Evolutionary conservation across 164 flowering plant species (phyloP), one percentile per base, ranked within the genome.

Genomic region (Saururus chinensis): DNA sequence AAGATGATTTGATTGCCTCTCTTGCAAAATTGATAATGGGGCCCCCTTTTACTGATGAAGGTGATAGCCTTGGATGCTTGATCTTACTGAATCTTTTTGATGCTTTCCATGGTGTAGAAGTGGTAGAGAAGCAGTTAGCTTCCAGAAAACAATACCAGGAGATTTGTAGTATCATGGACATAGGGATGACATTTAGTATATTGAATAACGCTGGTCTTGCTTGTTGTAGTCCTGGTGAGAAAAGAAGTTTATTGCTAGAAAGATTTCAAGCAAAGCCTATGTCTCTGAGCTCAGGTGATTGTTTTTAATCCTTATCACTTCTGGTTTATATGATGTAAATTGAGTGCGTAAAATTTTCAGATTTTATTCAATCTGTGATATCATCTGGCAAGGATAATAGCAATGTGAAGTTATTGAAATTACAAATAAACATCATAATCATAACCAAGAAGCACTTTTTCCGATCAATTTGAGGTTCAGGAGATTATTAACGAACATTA

Each of bases 111-210:
- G 99, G 97, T 26, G 93, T 87, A 57, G 85, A 80, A 78, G 61
- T 88, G 60, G 85, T 93, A 59, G 99, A 93, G 77, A 87, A 84
- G 63, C 89, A 85, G 63, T 79, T 93, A 63, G 82, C 66, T 64
- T 62, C 45, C 53, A 84, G 97, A 77, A 70, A 74, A 51, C 75
- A 75, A 52, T 88, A 93, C 70, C 74, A 70, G 63, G 92, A 88
- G 72, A 78, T 82, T 53, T 75, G 76, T 64, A 84, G 84, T 76
- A 86, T 90, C 30, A 87, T 85, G 92, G 84, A 80, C 71, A 75
- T 88, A 54, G 99, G 99, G 55, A 82, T 93, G 91, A 70, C 67
- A n/a, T 93, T 90, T 74, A 78, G 97, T 76, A 71, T 75, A 52
- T 63, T 93, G 60, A 87, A 93, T 75, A 83, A 75, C 71, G 72